phyloP scores from a whole-genome alignment of 306 rosid genomes.

The Rosa persica region DNA sequence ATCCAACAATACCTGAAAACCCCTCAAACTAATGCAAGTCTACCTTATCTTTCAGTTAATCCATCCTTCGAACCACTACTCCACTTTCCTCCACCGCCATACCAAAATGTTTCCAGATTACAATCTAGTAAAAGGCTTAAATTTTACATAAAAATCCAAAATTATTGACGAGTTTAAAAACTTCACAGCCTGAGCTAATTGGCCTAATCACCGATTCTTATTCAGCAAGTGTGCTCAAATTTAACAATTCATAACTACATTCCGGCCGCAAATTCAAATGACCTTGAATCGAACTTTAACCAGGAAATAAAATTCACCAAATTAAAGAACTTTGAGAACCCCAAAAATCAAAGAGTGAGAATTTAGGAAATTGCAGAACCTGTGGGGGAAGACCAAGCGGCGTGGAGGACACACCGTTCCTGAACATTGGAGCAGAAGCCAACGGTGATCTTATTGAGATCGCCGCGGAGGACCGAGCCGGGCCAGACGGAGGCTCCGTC shows the following conservation, averaged over 20 bases:
- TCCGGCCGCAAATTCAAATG: background rate
- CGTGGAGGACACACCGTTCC: conserved; percentile 91
- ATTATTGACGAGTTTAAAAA: no score
- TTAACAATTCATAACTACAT: background rate
- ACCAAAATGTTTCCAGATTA: background rate
- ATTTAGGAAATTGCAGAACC: conserved; percentile 41
- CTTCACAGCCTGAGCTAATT: no score
- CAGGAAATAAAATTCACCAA: background rate
- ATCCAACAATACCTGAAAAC: background rate
- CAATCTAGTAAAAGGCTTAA: background rate
- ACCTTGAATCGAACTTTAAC: background rate
- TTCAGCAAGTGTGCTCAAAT: background rate
- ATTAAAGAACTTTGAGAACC: background rate
- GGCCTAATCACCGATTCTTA: no score
- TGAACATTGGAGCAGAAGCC: conserved; percentile 93
- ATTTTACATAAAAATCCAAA: no score
- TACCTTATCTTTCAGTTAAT: background rate
- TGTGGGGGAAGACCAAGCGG: conserved; percentile 97
- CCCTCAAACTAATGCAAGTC: background rate
- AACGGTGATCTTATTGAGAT: conserved; percentile 91
- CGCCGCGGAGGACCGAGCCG: conserved; percentile 91
- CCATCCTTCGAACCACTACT: background rate
- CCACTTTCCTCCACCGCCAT: background rate
- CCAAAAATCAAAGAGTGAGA: background rate
- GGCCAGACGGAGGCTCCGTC: conserved; percentile 98